A percentile compares a stretch with the other conserved stretches of the same genome.
phyloP scores from a whole-genome alignment of 1,284 basidiomycete species.

The Pterula multifida region DNA sequence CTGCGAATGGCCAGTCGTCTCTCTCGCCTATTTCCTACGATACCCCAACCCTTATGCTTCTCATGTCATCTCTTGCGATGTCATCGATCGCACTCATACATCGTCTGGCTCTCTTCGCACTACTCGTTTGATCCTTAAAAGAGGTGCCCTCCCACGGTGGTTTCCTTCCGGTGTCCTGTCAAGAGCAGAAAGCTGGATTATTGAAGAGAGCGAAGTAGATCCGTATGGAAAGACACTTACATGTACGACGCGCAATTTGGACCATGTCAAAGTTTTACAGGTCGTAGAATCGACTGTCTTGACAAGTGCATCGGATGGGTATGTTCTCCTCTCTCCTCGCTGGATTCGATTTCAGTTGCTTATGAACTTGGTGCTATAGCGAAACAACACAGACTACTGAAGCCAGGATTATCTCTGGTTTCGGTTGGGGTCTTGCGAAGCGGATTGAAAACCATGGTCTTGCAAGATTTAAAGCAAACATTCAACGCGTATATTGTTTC shows the following conservation, averaged over 20 bases:
- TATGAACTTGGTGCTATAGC: conserved; percentile 21
- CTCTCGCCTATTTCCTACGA: conserved; percentile 88
- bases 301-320: conserved; percentile 54
- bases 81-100: conserved; percentile 71
- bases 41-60: conserved; percentile 95
- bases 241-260: conserved; percentile 69
- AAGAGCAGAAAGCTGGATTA: conserved; percentile 73
- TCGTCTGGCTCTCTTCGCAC: conserved; percentile 72
- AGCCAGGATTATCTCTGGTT: conserved; percentile 62
- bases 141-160: conserved; percentile 85
- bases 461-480: conserved; percentile 63
- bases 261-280: conserved; percentile 78
- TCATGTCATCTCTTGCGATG: conserved; percentile 92
- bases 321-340: conserved; percentile 14
- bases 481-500: conserved; percentile 47
- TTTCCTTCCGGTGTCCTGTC: conserved; percentile 70
- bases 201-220: conserved; percentile 88
- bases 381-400: conserved; percentile 69
- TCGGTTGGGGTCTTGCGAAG: conserved; percentile 76
- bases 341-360: conserved; percentile 5
- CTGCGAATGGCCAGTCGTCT: conserved; percentile 67
- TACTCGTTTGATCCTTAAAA: conserved; percentile 85
- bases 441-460: conserved; percentile 69
- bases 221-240: conserved; percentile 56
- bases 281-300: conserved; percentile 65